phyloP scores from a whole-genome alignment of 805 yeast species.

The Candida boidinii region DNA sequence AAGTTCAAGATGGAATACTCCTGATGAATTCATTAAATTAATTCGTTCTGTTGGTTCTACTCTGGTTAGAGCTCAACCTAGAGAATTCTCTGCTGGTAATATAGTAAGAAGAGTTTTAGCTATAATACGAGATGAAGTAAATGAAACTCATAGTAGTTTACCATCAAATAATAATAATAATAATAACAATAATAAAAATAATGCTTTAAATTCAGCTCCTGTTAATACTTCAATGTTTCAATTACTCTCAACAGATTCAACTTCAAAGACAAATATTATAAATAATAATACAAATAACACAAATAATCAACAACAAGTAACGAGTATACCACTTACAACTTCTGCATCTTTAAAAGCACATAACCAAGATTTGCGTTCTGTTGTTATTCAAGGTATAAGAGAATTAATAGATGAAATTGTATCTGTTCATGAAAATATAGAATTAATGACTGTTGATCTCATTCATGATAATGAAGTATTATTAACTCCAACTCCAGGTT shows the following conservation, averaged over 20 bases:
- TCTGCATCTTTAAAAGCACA: constrained; percentile 29
- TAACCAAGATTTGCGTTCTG: constrained; percentile 65
- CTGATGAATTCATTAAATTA: constrained; percentile 61
- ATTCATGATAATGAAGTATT: constrained; percentile 86
- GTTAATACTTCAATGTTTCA: constrained; percentile 83
- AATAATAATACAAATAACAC: constrained; percentile 8
- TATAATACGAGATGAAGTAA: constrained; percentile 78
- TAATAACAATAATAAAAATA: constrained; percentile 22
- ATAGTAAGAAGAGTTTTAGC: constrained; percentile 85
- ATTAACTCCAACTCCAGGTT: constrained; percentile 90
- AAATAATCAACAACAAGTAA: constrained; percentile 11
- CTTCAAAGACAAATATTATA: too few relatives aligned
- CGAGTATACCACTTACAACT: constrained; percentile 2
- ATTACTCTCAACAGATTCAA: constrained; percentile 46
- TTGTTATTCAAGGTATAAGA: constrained; percentile 85
- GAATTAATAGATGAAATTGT: constrained; percentile 88
- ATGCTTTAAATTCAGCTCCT: too few relatives aligned
- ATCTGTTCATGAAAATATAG: constrained; percentile 84
- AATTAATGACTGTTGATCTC: constrained; percentile 83
- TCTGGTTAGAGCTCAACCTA: constrained; percentile 75
- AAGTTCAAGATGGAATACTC: constrained; percentile 77
- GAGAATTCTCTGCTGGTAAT: constrained; percentile 84
- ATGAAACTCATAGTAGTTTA: constrained; percentile 27
- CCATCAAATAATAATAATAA: constrained; percentile 1
- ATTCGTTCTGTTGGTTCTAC: constrained; percentile 67